Evolutionary conservation across 2,329 filamentous ascomycete genomes (phyloP).

Genomic region (Aspergillus quadrilineatus): DNA sequence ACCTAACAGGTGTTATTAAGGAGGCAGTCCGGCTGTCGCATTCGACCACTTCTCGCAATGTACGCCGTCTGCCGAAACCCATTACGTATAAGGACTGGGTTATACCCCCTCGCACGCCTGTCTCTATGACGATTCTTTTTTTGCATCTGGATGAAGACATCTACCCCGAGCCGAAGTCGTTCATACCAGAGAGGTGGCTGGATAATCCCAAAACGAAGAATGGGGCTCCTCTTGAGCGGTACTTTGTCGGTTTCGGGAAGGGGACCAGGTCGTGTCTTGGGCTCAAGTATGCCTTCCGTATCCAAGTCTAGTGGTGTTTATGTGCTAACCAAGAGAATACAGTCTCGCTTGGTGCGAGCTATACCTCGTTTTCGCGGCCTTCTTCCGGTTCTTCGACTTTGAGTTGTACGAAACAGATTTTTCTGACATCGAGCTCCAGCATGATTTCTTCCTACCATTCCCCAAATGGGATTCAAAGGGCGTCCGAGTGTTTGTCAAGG

Average conservation of each 20-base stretch:
- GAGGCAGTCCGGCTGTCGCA: constrained; percentile 3
- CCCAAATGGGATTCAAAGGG: constrained; percentile 7
- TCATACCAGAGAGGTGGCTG: constrained; percentile 5
- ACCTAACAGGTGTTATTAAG: constrained; percentile 4
- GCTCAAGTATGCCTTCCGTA: not conserved
- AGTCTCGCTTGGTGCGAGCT: constrained; percentile 9
- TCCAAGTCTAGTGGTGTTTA: not conserved
- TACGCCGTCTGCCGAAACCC: not conserved
- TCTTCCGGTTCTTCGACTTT: constrained; percentile 5
- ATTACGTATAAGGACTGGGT: not conserved
- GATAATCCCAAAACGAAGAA: constrained; percentile 1
- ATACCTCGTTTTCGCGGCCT: constrained; percentile 1
- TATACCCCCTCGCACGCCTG: not conserved
- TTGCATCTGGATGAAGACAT: constrained; percentile 3
- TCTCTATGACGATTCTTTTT: constrained; percentile 8
- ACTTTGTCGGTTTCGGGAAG: constrained; percentile 8
- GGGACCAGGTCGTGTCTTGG: constrained; percentile 6
- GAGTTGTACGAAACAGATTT: constrained; percentile 6
- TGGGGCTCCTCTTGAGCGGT: constrained; percentile 3
- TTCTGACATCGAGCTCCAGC: constrained; percentile 2
- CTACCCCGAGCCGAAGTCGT: constrained; percentile 2
- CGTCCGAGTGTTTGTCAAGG: not conserved
- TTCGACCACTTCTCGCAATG: constrained; percentile 3
- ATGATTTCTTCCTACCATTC: constrained; percentile 5
- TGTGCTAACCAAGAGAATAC: not conserved